Conservation (phyloP, 257 asterid genomes). For the Salvia splendens region DNA sequence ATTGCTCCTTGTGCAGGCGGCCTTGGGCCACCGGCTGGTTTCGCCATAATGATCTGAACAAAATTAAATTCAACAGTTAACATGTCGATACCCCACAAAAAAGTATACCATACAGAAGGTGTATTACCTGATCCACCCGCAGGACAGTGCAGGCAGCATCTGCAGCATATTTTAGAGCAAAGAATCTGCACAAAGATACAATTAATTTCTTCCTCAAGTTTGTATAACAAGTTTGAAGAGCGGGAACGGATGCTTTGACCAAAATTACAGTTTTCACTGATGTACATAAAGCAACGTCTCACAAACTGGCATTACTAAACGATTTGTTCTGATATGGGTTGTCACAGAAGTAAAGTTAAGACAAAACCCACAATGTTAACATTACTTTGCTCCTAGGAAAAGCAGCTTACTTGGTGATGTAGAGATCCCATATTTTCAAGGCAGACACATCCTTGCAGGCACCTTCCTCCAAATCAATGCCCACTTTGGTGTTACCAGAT, state of each 20-base stretch:
- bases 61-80: not conserved
- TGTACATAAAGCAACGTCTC: not conserved
- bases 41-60: slow-evolving; percentile 58
- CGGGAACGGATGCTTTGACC: not conserved
- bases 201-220: not conserved
- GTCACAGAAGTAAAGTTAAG: not conserved
- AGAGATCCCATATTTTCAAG: slow-evolving; percentile 75
- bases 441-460: slow-evolving; percentile 71
- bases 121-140: slow-evolving; percentile 93
- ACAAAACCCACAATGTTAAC: slow-evolving; percentile 4
- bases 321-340: too few species aligned
- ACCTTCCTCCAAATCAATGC: slow-evolving; percentile 84
- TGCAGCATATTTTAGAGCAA: slow-evolving; percentile 90
- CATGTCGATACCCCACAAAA: not conserved
- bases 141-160: slow-evolving; percentile 95
- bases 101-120: not conserved
- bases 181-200: slow-evolving; percentile 50
- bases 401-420: slow-evolving; percentile 73
- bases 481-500: slow-evolving; percentile 74
- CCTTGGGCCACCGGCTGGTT: slow-evolving; percentile 61
- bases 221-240: not conserved
- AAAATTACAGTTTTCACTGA: not conserved
- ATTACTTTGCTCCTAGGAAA: slow-evolving; percentile 18
- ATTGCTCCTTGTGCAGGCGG: slow-evolving; percentile 34
- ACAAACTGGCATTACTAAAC: not conserved